Evolutionary conservation across 257 asterid species (phyloP).

Genomic region (Nicotiana knightiana): DNA sequence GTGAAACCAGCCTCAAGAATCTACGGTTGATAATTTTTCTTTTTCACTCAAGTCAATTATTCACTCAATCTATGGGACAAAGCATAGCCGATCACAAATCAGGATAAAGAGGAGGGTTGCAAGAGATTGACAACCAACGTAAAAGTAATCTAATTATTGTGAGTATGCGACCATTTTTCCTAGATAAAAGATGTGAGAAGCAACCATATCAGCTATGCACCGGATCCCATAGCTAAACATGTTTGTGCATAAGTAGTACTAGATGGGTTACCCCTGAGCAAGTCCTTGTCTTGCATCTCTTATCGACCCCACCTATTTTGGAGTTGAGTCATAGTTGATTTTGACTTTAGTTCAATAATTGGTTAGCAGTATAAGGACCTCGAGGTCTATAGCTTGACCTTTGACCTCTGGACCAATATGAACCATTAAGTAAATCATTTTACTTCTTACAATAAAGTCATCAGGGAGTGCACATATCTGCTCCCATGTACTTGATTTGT

Average conservation of each 20-base stretch:
- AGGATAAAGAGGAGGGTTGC: not conserved
- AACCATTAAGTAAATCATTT: no score
- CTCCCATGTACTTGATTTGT: not conserved
- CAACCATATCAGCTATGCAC: not conserved
- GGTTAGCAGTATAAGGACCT: not conserved
- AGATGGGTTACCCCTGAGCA: not conserved
- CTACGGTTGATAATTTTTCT: not conserved
- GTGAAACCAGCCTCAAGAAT: not conserved
- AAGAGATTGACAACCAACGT: not conserved
- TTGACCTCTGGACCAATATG: not conserved
- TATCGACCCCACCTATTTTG: not conserved
- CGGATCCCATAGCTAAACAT: not conserved
- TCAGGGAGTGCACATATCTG: not conserved
- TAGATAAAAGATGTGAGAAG: not conserved
- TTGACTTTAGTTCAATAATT: not conserved
- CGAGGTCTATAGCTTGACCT: not conserved
- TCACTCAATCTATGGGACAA: not conserved
- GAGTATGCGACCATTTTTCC: not conserved
- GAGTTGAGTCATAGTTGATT: not conserved
- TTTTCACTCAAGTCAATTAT: not conserved
- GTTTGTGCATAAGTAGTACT: not conserved
- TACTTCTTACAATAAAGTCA: not conserved
- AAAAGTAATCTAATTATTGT: not conserved
- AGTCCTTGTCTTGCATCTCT: not conserved
- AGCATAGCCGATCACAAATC: not conserved